Evolutionary conservation across 306 rosid genomes (phyloP), one percentile per base, ranked within the genome.

Genomic region (Cercis canadensis): DNA sequence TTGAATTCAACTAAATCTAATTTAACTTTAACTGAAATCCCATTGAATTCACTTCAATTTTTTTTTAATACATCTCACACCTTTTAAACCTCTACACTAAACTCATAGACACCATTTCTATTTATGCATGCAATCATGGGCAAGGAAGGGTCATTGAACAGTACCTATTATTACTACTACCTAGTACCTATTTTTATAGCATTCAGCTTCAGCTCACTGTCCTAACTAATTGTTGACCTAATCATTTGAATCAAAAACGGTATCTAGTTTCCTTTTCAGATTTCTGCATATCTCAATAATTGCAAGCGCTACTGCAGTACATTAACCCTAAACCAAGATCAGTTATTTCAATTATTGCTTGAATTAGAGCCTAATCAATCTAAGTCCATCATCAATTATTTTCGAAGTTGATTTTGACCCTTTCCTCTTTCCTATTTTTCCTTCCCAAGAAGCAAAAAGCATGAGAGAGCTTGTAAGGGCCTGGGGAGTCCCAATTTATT

Each of bases 161-260:
- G 2, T 11, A 43, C n/a, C n/a, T 12, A 43, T 12, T 43, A 3
- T 2, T 6, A 16, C 29, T 50, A 4, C 32, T 46, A 62, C 70
- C 79, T 67, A 55, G 76, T 73, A 73, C 73, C 55, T 77, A 69
- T 57, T 51, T 57, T 62, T 62, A 50, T 61, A 60, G 66, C 59
- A 72, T 63, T 78, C 58, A 56, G 31, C 34, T 32, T 69, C 14
- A 58, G 65, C 29, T 24, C 29, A 37, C 43, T 0, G 6, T 37
- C 43, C 43, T 37, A 6, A 37, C 10, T 5, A 37, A 37, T 37
- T 45, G 29, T 69, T 49, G 16, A 62, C 73, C 69, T 55, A 32
- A 68, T 64, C 39, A 70, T 75, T 44, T 65, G 31, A 60, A 59
- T 60, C 50, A 24, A 76, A 81, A 54, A 36, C 13, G 52, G 74